Conservation (phyloP, 2,329 filamentous ascomycete species). For the Thermothelomyces thermophilus region DNA sequence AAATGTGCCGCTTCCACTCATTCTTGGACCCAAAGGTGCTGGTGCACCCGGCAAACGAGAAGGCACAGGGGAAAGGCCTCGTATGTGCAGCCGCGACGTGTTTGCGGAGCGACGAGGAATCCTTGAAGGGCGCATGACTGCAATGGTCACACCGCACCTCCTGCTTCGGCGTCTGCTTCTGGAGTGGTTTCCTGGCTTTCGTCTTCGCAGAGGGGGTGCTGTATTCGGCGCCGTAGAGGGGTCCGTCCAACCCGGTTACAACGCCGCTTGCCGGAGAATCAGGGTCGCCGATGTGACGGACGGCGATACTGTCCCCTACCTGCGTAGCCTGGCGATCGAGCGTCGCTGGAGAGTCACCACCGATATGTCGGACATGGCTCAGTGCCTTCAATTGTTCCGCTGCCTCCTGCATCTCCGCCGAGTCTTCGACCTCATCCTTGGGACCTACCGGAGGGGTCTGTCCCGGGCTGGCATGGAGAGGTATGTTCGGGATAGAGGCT, state of each 20-base stretch:
- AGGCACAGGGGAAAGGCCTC: conserved; percentile 75
- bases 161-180: conserved; percentile 45
- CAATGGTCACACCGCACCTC: conserved; percentile 57
- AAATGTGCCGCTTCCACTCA: conserved; percentile 94
- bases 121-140: conserved; percentile 59
- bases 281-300: conserved; percentile 35
- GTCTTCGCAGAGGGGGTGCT: conserved; percentile 32
- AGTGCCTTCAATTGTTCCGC: conserved; percentile 60
- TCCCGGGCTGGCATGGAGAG: conserved; percentile 17
- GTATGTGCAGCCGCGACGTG: conserved; percentile 64
- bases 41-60: conserved; percentile 73
- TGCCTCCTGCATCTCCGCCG: conserved; percentile 63
- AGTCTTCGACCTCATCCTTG: conserved; percentile 51
- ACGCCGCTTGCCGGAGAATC: conserved; percentile 35
- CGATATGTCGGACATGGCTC: conserved; percentile 54
- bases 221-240: conserved; percentile 30
- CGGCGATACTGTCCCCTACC: conserved; percentile 27
- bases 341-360: conserved; percentile 36
- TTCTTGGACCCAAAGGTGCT: conserved; percentile 90
- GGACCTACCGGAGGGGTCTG: conserved; percentile 31
- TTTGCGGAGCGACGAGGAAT: conserved; percentile 58
- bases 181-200: conserved; percentile 43
- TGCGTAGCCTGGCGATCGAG: conserved; percentile 30
- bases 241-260: conserved; percentile 38
- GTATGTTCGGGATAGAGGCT: conserved; percentile 8